These are phyloP conservation scores for Sideroxylon spinosum DNA, from an alignment of 179 eudicot genomes.

Conservation along the genomic window DNA sequence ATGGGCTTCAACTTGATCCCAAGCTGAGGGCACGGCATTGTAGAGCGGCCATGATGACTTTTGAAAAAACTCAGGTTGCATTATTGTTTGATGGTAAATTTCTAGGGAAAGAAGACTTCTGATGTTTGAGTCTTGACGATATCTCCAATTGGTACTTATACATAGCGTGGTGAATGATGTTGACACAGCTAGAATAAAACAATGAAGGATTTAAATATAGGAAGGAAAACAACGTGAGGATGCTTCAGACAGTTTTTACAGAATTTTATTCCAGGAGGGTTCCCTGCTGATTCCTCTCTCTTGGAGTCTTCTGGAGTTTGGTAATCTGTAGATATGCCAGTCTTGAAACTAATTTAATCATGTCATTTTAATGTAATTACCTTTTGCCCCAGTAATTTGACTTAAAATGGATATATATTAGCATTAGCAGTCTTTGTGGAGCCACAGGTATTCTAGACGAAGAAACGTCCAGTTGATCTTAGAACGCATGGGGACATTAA, in stretches of 20 bases:
- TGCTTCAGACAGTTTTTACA: background rate
- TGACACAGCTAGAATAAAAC: background rate
- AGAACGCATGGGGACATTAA: background rate
- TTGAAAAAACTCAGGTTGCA: conserved; percentile 14
- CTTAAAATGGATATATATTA: background rate
- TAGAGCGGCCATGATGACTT: conserved; percentile 9
- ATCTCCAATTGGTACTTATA: background rate
- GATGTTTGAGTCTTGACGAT: background rate
- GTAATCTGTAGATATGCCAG: background rate
- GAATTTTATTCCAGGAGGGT: background rate
- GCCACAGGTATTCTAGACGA: conserved; percentile 6
- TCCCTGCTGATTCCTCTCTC: conserved; percentile 15
- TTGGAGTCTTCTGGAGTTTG: conserved; percentile 18
- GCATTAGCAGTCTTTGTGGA: conserved; percentile 8
- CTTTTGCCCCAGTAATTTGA: background rate
- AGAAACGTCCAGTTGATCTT: background rate
- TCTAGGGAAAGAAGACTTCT: conserved; percentile 1
- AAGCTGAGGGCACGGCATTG: background rate
- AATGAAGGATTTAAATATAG: background rate
- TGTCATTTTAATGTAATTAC: conserved; percentile 10
- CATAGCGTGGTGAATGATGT: background rate
- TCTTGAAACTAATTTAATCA: conserved; percentile 2
- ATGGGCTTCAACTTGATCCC: background rate
- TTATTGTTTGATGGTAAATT: conserved; percentile 11
- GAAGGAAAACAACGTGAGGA: background rate